A percentile compares a stretch with the other conserved stretches of the same genome.
Evolutionary conservation across 441 rosid species (phyloP).

Genomic region (Daphne laureola): DNA sequence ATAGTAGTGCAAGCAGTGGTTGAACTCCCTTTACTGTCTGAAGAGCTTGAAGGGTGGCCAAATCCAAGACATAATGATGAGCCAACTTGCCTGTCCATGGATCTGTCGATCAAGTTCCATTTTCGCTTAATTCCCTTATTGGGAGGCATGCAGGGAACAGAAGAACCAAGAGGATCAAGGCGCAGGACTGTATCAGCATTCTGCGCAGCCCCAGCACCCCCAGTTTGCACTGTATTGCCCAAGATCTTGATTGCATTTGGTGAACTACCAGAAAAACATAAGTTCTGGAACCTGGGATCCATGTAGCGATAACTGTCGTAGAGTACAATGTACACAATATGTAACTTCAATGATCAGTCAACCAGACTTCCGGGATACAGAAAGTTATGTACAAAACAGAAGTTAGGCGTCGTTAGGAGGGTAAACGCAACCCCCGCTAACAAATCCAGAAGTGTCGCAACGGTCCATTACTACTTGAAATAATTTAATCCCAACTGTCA

Average conservation of each 20-base stretch:
- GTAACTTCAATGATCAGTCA: conserved; percentile 30
- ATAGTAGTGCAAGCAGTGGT: conserved; percentile 63
- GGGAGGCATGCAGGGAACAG: conserved; percentile 25
- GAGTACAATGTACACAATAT: conserved; percentile 32
- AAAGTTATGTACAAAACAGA: conserved; percentile 38
- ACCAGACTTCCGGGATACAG: conserved; percentile 56
- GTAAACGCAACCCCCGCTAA: conserved; percentile 72
- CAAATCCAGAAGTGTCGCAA: conserved; percentile 86
- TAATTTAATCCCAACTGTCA: conserved; percentile 20
- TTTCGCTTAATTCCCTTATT: conserved; percentile 70
- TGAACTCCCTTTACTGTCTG: conserved; percentile 88
- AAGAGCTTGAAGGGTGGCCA: conserved; percentile 69
- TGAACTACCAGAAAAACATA: conserved; percentile 41
- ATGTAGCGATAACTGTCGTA: conserved; percentile 29
- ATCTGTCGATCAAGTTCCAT: conserved; percentile 48
- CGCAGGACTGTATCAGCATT: conserved; percentile 59
- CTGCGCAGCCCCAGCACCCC: conserved; percentile 27
- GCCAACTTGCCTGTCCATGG: conserved; percentile 39
- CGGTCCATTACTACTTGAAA: conserved; percentile 62
- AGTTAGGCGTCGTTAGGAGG: conserved; percentile 30
- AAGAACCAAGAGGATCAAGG: conserved; percentile 62
- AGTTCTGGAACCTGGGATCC: conserved; percentile 47
- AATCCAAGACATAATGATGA: conserved; percentile 74
- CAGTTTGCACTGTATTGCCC: conserved; percentile 39
- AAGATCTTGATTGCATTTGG: conserved; percentile 44